Conservation (phyloP, 2,329 filamentous ascomycete species). For the Domatiomyces globalis region DNA sequence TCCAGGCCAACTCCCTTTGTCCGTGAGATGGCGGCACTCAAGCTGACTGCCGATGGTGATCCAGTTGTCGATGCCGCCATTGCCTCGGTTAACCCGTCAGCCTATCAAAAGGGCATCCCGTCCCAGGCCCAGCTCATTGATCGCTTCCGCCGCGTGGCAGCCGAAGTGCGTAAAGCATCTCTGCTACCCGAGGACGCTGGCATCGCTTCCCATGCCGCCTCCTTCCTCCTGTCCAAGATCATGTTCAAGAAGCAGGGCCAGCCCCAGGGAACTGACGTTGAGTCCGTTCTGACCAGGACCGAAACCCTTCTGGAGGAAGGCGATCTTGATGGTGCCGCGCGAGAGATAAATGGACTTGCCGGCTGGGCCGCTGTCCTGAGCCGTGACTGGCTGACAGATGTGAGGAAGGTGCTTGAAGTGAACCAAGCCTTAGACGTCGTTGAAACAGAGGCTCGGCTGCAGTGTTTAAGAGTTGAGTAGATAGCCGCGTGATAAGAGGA, state of each 20-base stretch:
- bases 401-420: slow-evolving; percentile 83
- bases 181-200: slow-evolving; percentile 87
- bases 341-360: slow-evolving; percentile 84
- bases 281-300: slow-evolving; percentile 79
- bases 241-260: slow-evolving; percentile 90
- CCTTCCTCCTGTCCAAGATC: slow-evolving; percentile 77
- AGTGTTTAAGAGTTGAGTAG: slow-evolving; percentile 71
- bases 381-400: slow-evolving; percentile 84
- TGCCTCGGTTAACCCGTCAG: slow-evolving; percentile 82
- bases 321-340: slow-evolving; percentile 74
- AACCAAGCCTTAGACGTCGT: slow-evolving; percentile 94
- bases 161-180: slow-evolving; percentile 85
- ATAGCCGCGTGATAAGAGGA: neutral
- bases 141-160: slow-evolving; percentile 82
- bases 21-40: slow-evolving; percentile 81
- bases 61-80: slow-evolving; percentile 84
- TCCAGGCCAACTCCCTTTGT: slow-evolving; percentile 62
- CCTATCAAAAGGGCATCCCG: slow-evolving; percentile 84
- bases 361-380: slow-evolving; percentile 95
- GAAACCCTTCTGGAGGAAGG: slow-evolving; percentile 88
- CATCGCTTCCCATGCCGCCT: slow-evolving; percentile 84
- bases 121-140: slow-evolving; percentile 78
- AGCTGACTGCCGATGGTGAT: slow-evolving; percentile 76
- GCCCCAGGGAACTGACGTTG: slow-evolving; percentile 73
- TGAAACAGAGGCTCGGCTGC: slow-evolving; percentile 74